Evolutionary conservation across 2,329 filamentous ascomycete genomes (phyloP).

Genomic region (Colletotrichum sp.): DNA sequence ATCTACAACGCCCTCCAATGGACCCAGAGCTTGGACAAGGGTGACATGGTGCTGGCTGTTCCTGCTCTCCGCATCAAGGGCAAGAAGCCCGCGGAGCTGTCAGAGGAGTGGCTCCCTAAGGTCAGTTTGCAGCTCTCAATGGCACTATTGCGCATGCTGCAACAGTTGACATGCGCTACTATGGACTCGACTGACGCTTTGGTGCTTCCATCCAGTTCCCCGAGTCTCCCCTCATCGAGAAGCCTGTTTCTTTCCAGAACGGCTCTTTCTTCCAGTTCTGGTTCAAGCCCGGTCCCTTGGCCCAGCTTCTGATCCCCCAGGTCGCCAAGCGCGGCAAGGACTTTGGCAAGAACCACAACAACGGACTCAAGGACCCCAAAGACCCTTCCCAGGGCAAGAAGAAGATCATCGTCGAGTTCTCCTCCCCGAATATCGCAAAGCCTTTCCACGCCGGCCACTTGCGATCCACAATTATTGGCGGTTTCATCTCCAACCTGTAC

Average conservation of each 20-base stretch:
- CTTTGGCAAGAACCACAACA: slow-evolving; percentile 68
- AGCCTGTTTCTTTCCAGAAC: slow-evolving; percentile 59
- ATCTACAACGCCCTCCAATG: slow-evolving; percentile 80
- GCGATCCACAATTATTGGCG: slow-evolving; percentile 79
- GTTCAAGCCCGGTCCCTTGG: slow-evolving; percentile 73
- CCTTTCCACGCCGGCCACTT: slow-evolving; percentile 82
- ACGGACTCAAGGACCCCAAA: slow-evolving; percentile 65
- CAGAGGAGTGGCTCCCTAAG: slow-evolving; percentile 65
- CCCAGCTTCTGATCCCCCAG: slow-evolving; percentile 69
- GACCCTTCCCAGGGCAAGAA: slow-evolving; percentile 67
- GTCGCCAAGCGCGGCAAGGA: slow-evolving; percentile 65
- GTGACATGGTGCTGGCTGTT: slow-evolving; percentile 79
- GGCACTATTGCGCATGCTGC: neutral
- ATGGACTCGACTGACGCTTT: neutral
- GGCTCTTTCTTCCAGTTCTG: slow-evolving; percentile 81
- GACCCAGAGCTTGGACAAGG: slow-evolving; percentile 81
- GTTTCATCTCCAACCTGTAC: slow-evolving; percentile 77
- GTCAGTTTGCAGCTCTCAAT: slow-evolving; percentile 37
- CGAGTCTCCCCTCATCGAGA: slow-evolving; percentile 74
- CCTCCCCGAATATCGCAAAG: slow-evolving; percentile 86
- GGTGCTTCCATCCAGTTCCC: slow-evolving; percentile 65
- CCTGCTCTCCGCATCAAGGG: slow-evolving; percentile 82
- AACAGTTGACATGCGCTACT: neutral
- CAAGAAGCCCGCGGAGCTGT: slow-evolving; percentile 67
- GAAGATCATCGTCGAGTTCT: slow-evolving; percentile 79